These are phyloP conservation scores for Suhomyces tanzawaensis DNA, from an alignment of 805 yeast genomes.

Conservation along the genomic window DNA sequence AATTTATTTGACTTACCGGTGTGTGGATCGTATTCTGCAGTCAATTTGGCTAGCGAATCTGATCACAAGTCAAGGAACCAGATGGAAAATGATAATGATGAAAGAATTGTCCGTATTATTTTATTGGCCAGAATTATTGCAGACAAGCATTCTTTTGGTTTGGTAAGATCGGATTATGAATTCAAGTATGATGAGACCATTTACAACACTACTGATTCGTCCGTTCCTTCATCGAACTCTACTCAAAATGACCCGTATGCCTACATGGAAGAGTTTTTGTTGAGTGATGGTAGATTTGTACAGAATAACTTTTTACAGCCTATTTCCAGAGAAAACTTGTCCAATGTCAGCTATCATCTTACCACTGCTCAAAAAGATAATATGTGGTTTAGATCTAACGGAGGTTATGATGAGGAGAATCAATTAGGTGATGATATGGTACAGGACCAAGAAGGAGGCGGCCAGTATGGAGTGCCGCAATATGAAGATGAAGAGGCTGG, in stretches of 20 bases:
- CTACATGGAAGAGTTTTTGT: conserved; percentile 32
- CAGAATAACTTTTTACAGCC: conserved; percentile 40
- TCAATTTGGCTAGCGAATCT: conserved; percentile 14
- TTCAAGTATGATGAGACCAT: conserved; percentile 41
- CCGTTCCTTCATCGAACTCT: conserved; percentile 18
- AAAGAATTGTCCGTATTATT: conserved; percentile 50
- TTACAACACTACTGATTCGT: conserved; percentile 23
- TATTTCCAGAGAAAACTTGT: conserved; percentile 31
- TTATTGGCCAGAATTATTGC: conserved; percentile 52
- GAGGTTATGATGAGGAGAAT: conserved; percentile 9
- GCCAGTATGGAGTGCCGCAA: conserved; percentile 23
- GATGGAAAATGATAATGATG: conserved; percentile 45
- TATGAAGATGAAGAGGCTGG: conserved; percentile 30
- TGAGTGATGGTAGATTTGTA: conserved; percentile 41
- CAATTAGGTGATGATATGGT: conserved; percentile 17
- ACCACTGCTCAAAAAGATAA: conserved; percentile 23
- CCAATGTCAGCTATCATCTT: conserved; percentile 9
- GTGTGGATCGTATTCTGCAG: conserved; percentile 49
- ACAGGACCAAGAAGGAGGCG: neutral
- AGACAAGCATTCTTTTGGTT: conserved; percentile 52
- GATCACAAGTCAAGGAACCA: conserved; percentile 17
- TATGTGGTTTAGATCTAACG: conserved; percentile 20
- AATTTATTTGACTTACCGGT: conserved; percentile 64
- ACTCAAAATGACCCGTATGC: conserved; percentile 21
- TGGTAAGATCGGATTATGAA: conserved; percentile 44